Conservation (phyloP, 306 rosid species). For the Calophaca sinica region DNA sequence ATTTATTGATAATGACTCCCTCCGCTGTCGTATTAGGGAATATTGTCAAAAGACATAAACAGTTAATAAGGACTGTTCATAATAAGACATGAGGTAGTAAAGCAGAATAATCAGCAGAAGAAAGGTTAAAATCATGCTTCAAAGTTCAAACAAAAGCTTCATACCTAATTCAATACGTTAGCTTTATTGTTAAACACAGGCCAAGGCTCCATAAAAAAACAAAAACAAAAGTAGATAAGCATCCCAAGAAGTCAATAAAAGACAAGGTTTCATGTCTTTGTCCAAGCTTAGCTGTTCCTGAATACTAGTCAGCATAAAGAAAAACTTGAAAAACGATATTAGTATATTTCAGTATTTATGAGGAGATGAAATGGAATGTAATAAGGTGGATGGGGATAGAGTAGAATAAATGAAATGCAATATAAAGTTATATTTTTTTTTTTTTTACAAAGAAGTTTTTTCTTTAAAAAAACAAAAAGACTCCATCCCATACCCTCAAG, state of each 20-base stretch:
- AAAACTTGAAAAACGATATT: neutral
- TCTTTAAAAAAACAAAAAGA: neutral
- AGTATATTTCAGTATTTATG: conserved; percentile 5
- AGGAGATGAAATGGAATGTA: conserved; percentile 46
- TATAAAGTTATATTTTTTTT: neutral
- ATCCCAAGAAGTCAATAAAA: conserved; percentile 62
- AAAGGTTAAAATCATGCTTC: conserved; percentile 48
- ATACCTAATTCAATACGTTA: conserved; percentile 44
- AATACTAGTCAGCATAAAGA: conserved; percentile 43
- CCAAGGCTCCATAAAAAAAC: conserved; percentile 1
- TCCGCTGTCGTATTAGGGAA: conserved; percentile 61
- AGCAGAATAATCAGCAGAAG: conserved; percentile 54
- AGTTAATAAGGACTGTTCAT: conserved; percentile 49
- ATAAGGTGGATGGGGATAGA: neutral
- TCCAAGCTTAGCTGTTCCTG: conserved; percentile 74
- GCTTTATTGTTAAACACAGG: conserved; percentile 35
- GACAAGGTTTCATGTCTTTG: conserved; percentile 77
- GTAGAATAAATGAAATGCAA: conserved; percentile 10
- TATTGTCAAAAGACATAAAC: conserved; percentile 64
- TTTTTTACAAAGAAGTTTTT: conserved; percentile 11
- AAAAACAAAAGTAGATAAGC: conserved; percentile 45
- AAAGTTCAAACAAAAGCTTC: conserved; percentile 27
- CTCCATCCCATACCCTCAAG: neutral
- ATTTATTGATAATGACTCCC: conserved; percentile 66
- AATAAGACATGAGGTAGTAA: conserved; percentile 56